Evolutionary conservation across 2,329 filamentous ascomycete species (phyloP).

Genomic region (Dactylellina parvicollis): DNA sequence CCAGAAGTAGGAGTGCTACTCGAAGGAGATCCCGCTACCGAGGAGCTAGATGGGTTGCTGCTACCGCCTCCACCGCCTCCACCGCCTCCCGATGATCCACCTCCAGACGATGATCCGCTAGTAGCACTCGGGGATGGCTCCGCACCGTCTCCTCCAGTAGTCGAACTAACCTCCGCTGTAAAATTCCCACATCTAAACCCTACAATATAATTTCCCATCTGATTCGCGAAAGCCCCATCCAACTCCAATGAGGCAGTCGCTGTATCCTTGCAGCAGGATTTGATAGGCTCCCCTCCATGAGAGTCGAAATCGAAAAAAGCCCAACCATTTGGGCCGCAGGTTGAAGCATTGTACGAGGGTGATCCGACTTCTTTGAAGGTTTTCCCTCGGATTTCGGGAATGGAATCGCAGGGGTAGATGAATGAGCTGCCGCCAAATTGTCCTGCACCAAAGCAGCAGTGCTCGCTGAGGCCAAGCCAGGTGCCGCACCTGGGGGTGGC

Average conservation of each 20-base stretch:
- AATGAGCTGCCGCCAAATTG: not conserved
- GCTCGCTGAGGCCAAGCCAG: not conserved
- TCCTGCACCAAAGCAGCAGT: not conserved
- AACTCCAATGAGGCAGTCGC: not conserved
- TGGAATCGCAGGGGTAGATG: not conserved
- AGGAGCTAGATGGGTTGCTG: not conserved
- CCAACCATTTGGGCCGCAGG: not conserved
- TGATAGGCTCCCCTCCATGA: not conserved
- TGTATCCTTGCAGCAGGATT: not conserved
- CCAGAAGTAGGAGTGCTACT: not conserved
- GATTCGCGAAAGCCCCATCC: not conserved
- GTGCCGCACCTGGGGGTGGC: not conserved
- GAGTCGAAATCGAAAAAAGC: not conserved
- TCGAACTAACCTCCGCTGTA: not conserved
- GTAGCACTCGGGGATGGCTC: not conserved
- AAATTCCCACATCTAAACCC: slow-evolving; percentile 8
- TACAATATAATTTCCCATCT: not conserved
- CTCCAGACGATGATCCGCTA: not conserved
- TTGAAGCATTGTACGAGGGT: not conserved
- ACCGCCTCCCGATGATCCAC: not conserved
- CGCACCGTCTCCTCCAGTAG: not conserved
- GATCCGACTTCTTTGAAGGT: not conserved
- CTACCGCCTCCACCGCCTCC: not conserved
- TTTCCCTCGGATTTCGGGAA: not conserved
- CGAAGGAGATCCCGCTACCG: not conserved